Evolutionary conservation across 164 flowering plant genomes (phyloP).

Genomic region (Aristolochia californica): DNA sequence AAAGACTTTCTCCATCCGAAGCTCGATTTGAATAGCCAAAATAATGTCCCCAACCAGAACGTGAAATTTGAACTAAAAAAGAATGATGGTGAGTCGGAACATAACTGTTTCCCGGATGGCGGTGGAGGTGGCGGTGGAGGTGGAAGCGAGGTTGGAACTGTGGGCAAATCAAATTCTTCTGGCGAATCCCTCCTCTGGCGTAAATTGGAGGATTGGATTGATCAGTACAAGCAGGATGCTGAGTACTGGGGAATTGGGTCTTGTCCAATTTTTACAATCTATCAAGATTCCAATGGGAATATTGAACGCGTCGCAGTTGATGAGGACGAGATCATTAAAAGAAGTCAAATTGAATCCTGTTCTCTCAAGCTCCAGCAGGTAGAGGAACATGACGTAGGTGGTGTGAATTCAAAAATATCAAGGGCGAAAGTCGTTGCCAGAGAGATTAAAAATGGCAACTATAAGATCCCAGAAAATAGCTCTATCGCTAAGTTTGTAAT

Average conservation of each 20-base stretch:
- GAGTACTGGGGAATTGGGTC: no score
- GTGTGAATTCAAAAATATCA: constrained; percentile 34
- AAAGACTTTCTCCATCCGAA: constrained; percentile 9
- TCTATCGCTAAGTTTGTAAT: constrained; percentile 56
- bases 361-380: constrained; percentile 6
- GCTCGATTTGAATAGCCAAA: constrained; percentile 12
- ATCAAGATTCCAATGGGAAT: constrained; percentile 44
- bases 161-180: no score
- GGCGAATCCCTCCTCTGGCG: no score
- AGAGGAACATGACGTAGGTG: constrained; percentile 18
- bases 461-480: constrained; percentile 46
- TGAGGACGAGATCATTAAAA: constrained; percentile 57
- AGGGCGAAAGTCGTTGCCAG: constrained; percentile 46
- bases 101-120: background rate
- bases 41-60: constrained; percentile 9
- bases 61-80: background rate
- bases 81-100: no score
- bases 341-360: constrained; percentile 22
- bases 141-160: no score
- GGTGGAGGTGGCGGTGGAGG: background rate
- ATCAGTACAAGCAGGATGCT: no score
- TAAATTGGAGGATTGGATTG: no score
- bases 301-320: constrained; percentile 44
- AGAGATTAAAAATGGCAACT: constrained; percentile 49
- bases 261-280: constrained; percentile 11